Evolutionary conservation across 108 stramenopile species (phyloP).

Genomic region (Skeletonema potamos): DNA sequence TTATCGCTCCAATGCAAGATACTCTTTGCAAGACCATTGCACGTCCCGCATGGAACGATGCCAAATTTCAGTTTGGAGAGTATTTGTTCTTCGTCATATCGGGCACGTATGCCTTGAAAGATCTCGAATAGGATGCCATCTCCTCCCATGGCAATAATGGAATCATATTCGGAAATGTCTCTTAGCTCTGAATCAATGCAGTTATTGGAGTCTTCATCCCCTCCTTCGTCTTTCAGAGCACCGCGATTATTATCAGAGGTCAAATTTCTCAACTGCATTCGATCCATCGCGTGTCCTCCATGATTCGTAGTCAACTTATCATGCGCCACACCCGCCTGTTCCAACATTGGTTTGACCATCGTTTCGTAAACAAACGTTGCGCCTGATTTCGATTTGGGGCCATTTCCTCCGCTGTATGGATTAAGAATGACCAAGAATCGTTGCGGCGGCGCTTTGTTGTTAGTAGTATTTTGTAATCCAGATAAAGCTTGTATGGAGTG

Average conservation of each 20-base stretch:
- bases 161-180: constrained; percentile 68
- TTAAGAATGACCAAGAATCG: constrained; percentile 72
- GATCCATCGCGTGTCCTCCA: constrained; percentile 67
- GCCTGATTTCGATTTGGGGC: constrained; percentile 34
- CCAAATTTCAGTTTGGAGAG: constrained; percentile 62
- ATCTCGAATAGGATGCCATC: constrained; percentile 86
- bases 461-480: background rate
- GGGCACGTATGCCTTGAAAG: constrained; percentile 65
- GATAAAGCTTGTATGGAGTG: constrained; percentile 54
- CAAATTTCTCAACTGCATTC: constrained; percentile 33
- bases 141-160: constrained; percentile 77
- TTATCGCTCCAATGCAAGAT: constrained; percentile 44
- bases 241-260: background rate
- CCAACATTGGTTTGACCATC: constrained; percentile 70
- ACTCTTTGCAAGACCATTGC: constrained; percentile 83
- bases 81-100: constrained; percentile 44
- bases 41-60: constrained; percentile 78
- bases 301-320: constrained; percentile 54
- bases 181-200: constrained; percentile 7
- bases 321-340: constrained; percentile 65
- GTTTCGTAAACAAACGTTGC: constrained; percentile 46
- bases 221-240: background rate
- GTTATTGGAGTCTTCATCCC: constrained; percentile 12
- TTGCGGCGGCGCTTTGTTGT: constrained; percentile 14
- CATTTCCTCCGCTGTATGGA: constrained; percentile 66